Percentiles rank a stretch among this genome's conserved stretches.
Conservation (phyloP, 352 stramenopile genomes). For the Globisporangium radiosum region DNA sequence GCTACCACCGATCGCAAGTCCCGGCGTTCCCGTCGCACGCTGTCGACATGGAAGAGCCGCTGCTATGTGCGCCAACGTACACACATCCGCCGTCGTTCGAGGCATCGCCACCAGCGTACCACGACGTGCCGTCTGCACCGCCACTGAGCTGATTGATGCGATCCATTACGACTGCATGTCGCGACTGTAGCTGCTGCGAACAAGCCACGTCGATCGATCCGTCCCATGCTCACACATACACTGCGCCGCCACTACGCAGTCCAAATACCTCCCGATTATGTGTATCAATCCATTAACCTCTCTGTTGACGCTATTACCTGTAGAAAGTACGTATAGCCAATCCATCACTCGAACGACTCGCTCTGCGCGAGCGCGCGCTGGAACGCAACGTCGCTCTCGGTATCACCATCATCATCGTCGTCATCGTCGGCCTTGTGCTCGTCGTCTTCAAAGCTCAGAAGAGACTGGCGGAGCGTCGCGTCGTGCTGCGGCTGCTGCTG, state of each 20-base stretch:
- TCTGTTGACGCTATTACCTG: too few relatives aligned
- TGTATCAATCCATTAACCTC: too few relatives aligned
- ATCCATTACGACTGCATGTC: background rate
- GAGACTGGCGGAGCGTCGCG: slow-evolving; percentile 33
- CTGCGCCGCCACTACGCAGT: too few relatives aligned
- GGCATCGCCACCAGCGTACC: slow-evolving; percentile 31
- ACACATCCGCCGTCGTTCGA: slow-evolving; percentile 29
- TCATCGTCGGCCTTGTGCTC: slow-evolving; percentile 44
- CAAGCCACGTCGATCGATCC: too few relatives aligned
- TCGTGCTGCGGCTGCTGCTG: slow-evolving; percentile 35
- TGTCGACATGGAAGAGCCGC: slow-evolving; percentile 63
- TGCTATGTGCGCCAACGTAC: slow-evolving; percentile 38
- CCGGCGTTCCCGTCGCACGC: slow-evolving; percentile 24
- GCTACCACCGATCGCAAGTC: slow-evolving; percentile 1
- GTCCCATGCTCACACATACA: too few relatives aligned
- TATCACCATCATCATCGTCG: slow-evolving; percentile 8
- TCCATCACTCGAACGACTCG: slow-evolving; percentile 9
- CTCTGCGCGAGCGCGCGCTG: slow-evolving; percentile 9
- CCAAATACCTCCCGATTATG: too few relatives aligned
- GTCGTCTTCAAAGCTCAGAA: slow-evolving; percentile 53
- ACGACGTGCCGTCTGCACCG: slow-evolving; percentile 62
- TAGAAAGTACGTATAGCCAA: too few relatives aligned
- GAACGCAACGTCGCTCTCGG: slow-evolving; percentile 10
- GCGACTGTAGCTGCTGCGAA: too few relatives aligned
- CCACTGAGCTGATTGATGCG: slow-evolving; percentile 24